Evolutionary conservation across 2,329 filamentous ascomycete species (phyloP).

Genomic region (Cladosporium cucumerinum): DNA sequence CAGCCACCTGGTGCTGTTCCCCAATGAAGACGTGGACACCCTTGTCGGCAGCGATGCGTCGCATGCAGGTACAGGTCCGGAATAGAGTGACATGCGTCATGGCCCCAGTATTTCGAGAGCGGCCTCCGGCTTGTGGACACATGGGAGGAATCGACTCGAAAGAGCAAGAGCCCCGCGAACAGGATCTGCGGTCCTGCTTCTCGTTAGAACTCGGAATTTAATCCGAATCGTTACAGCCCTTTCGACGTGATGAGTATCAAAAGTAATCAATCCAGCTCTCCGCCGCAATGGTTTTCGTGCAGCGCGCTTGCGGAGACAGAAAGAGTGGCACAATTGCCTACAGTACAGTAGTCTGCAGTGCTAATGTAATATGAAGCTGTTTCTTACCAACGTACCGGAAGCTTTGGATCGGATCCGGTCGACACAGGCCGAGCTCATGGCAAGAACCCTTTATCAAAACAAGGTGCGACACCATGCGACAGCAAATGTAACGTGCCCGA

Average conservation of each 20-base stretch:
- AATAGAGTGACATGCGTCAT: background rate
- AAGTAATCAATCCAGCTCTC: background rate
- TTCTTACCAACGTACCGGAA: conserved; percentile 7
- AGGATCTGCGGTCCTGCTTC: background rate
- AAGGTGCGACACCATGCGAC: background rate
- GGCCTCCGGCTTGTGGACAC: background rate
- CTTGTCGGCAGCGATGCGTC: conserved; percentile 1
- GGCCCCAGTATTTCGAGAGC: background rate
- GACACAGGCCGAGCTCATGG: background rate
- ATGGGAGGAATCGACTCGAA: background rate
- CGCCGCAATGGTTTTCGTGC: background rate
- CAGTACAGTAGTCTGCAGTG: conserved; percentile 1
- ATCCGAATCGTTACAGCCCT: background rate
- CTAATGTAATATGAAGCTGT: conserved; percentile 10
- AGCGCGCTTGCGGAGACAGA: background rate
- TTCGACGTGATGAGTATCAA: background rate
- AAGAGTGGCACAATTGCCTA: background rate
- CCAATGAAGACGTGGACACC: background rate
- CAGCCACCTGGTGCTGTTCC: conserved; percentile 6
- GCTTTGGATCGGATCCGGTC: background rate
- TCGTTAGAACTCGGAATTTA: background rate
- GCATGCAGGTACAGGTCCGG: conserved; percentile 6
- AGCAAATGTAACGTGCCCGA: background rate
- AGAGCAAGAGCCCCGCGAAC: background rate
- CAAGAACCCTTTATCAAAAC: background rate